These are phyloP conservation scores for Huntiella moniliformis DNA, from an alignment of 2,329 filamentous ascomycete species.

Conservation along the genomic window DNA sequence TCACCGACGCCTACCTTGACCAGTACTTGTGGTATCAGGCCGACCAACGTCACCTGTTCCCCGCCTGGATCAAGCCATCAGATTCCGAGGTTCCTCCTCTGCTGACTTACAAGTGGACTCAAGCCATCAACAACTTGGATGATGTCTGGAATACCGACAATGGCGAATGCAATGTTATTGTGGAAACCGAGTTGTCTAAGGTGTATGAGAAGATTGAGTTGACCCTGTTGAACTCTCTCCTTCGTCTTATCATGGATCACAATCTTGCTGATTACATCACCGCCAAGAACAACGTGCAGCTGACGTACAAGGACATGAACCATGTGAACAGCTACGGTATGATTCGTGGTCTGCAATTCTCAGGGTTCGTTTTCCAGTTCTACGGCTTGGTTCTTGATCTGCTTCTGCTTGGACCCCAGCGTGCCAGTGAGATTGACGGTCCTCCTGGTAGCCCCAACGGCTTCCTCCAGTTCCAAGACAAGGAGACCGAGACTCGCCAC, in stretches of 20 bases:
- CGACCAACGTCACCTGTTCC: conserved; percentile 90
- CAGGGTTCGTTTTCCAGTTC: conserved; percentile 96
- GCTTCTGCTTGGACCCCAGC: conserved; percentile 74
- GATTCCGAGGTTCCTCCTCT: conserved; percentile 93
- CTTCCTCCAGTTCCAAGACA: conserved; percentile 90
- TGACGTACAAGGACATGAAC: conserved; percentile 99
- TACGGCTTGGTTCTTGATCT: conserved; percentile 92
- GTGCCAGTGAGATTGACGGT: conserved; percentile 94
- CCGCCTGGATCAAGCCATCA: conserved; percentile 96
- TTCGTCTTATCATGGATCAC: conserved; percentile 96
- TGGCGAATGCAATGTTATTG: conserved; percentile 95
- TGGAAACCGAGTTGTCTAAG: conserved; percentile 96
- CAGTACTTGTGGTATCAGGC: conserved; percentile 99
- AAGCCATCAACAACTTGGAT: conserved; percentile 95
- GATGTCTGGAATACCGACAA: conserved; percentile 88
- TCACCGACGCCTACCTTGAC: conserved; percentile 94
- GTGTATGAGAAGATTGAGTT: conserved; percentile 99
- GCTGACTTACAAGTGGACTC: conserved; percentile 95
- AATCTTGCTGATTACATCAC: conserved; percentile 98
- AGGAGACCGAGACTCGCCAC: conserved; percentile 78
- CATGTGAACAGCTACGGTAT: conserved; percentile 97
- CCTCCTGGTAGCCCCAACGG: conserved; percentile 89
- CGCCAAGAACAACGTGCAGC: conserved; percentile 96
- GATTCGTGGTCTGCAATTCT: conserved; percentile 95
- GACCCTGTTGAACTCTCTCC: conserved; percentile 78